A percentile compares a stretch with the other conserved stretches of the same genome.
These are phyloP conservation scores for Oryza brachyantha DNA, from an alignment of 176 grass and related monocot genomes.

Conservation along the genomic window DNA sequence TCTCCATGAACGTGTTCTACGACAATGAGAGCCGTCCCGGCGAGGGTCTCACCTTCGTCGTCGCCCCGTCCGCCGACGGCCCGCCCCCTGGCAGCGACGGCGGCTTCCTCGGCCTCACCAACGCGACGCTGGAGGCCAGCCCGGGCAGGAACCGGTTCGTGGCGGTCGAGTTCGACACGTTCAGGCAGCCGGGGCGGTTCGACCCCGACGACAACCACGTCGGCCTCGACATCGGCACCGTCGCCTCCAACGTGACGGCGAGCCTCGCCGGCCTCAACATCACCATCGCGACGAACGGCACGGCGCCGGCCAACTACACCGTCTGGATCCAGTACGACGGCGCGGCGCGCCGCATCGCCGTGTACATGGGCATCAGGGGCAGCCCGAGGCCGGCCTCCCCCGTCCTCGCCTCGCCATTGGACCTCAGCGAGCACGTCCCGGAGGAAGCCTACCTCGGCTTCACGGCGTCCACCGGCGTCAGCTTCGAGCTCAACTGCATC, in stretches of 20 bases:
- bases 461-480: constrained; percentile 44
- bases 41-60: constrained; percentile 43
- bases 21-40: neutral
- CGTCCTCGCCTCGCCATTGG: constrained; percentile 29
- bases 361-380: constrained; percentile 16
- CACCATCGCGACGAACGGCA: constrained; percentile 19
- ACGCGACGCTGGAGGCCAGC: constrained; percentile 9
- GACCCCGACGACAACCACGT: constrained; percentile 62
- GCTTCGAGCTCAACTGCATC: constrained; percentile 71
- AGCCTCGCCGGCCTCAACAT: constrained; percentile 32
- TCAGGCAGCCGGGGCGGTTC: constrained; percentile 26
- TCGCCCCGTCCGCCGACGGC: constrained; percentile 15
- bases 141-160: constrained; percentile 30
- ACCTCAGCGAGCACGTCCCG: constrained; percentile 40
- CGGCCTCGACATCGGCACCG: constrained; percentile 59
- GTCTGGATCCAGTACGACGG: neutral
- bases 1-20: constrained; percentile 53
- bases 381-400: neutral
- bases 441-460: constrained; percentile 55
- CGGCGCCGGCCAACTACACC: neutral
- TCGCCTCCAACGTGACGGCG: constrained; percentile 35
- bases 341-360: neutral
- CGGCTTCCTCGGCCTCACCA: constrained; percentile 61
- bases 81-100: constrained; percentile 39
- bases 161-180: constrained; percentile 61